phyloP scores from a whole-genome alignment of 192 early-diverging fungal species.

The Coemansia sp. region DNA sequence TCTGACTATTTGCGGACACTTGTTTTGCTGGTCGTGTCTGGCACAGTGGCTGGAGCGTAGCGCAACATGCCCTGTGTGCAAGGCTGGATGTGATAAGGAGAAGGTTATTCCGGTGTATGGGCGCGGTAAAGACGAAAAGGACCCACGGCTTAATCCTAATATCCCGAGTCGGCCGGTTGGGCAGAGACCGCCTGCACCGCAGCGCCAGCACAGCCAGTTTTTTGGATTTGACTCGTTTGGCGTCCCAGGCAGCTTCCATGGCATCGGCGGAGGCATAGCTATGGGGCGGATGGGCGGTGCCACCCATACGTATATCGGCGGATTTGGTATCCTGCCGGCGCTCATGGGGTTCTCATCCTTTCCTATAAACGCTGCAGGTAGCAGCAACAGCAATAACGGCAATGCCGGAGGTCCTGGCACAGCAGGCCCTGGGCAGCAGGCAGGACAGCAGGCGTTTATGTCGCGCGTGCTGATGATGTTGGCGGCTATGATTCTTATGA shows the following conservation, averaged over 20 bases:
- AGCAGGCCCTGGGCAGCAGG: constrained; percentile 25
- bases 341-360: constrained; percentile 61
- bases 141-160: constrained; percentile 58
- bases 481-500: constrained; percentile 71
- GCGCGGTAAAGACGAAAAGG: constrained; percentile 72
- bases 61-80: constrained; percentile 81
- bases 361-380: not conserved
- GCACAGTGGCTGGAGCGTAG: constrained; percentile 77
- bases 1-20: constrained; percentile 75
- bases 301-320: constrained; percentile 64
- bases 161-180: constrained; percentile 77
- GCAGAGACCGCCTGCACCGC: constrained; percentile 70
- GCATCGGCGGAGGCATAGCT: constrained; percentile 48
- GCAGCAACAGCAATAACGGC: constrained; percentile 5
- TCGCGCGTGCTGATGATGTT: constrained; percentile 84
- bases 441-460: constrained; percentile 73
- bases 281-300: constrained; percentile 34
- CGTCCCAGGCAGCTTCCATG: constrained; percentile 59
- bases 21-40: constrained; percentile 78
- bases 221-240: constrained; percentile 62
- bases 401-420: constrained; percentile 22
- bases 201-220: constrained; percentile 59
- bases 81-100: constrained; percentile 79
- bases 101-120: constrained; percentile 85
- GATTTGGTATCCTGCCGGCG: constrained; percentile 71